Base-by-base conservation (phyloP, 2,329 filamentous ascomycete species). In the Tolypocladium sp. region DNA sequence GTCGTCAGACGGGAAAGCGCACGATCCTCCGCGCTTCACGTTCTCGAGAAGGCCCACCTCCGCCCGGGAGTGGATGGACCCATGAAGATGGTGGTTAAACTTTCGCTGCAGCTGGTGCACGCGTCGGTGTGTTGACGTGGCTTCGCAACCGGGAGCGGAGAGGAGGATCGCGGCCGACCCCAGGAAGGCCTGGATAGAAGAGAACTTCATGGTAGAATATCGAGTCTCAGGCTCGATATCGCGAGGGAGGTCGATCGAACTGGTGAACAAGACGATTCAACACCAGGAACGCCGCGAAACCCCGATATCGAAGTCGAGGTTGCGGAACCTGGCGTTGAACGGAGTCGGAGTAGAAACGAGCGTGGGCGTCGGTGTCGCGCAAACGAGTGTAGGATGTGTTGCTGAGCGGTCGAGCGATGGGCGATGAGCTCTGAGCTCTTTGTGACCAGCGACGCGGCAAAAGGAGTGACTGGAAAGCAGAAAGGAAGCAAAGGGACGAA, bases 1-100 rank as follows among this genome's bases (percentile, higher is more conserved):
- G 67, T 88, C 79, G 40, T 78, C 76, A 13, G 65, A 69, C 27
- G 90, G 89, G 66, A 92, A 89, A 58, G 78, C 68, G 73, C 90
- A 92, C 59, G 77, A 74, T 74, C 66, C 68, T 41, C 76, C 75
- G 64, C 83, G 80, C 73, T 85, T 86, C 66, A 79, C 74, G 38
- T 85, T 86, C 66, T 79, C 74, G 37, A 84, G 44, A 61, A 57
- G 68, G 63, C 60, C 60, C 42, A 58, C 57, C 55, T 63, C 61
- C 35, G 64, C 63, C 25, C 63, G 58, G 20, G 65, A 57, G 52
- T 65, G 57, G 42, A 41, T 30, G 58, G 66, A 64, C 10, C 62
- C 64, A 52, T 71, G 67, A 52, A 63, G 58, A 56, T 75, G 75
- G 52, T 61, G 63, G 61, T 78, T 72, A 59, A 68, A 68, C 35